phyloP scores from a whole-genome alignment of 805 yeast species.

The Limtongia smithiae region DNA sequence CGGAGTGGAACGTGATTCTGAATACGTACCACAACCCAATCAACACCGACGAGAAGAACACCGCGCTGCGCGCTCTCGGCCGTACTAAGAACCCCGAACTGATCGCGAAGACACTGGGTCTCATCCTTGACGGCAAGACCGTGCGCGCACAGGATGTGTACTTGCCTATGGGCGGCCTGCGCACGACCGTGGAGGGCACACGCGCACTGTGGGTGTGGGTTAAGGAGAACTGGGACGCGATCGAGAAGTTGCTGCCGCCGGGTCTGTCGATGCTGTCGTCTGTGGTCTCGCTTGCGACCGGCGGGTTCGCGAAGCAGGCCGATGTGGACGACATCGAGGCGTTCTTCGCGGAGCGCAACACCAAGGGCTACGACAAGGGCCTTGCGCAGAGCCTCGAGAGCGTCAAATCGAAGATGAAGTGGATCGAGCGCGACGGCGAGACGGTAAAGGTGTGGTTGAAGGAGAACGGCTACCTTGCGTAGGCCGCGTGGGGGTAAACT shows the following conservation, averaged over 20 bases:
- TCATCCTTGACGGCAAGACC: constrained; percentile 55
- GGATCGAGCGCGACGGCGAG: constrained; percentile 44
- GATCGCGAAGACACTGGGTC: constrained; percentile 53
- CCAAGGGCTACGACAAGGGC: constrained; percentile 58
- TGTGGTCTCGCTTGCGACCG: constrained; percentile 60
- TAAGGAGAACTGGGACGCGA: constrained; percentile 64
- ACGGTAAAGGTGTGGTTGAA: constrained; percentile 34
- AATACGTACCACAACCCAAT: constrained; percentile 58
- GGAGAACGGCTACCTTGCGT: constrained; percentile 20
- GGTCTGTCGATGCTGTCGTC: constrained; percentile 75
- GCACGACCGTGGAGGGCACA: constrained; percentile 60
- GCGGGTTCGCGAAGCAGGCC: constrained; percentile 56
- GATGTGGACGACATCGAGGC: constrained; percentile 40
- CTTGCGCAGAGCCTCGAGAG: constrained; percentile 56
- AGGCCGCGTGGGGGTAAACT: constrained; percentile 3
- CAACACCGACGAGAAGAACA: constrained; percentile 61
- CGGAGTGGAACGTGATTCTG: constrained; percentile 60
- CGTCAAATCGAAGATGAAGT: constrained; percentile 47
- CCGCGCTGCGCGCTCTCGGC: constrained; percentile 70
- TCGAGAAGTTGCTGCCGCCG: constrained; percentile 70
- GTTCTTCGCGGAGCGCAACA: constrained; percentile 49
- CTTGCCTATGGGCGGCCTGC: constrained; percentile 72
- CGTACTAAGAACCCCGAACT: constrained; percentile 51
- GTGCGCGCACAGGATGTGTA: constrained; percentile 67
- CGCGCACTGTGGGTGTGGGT: constrained; percentile 71